Conservation (phyloP, 305 asterid genomes). For the Fraxinus ornus region DNA sequence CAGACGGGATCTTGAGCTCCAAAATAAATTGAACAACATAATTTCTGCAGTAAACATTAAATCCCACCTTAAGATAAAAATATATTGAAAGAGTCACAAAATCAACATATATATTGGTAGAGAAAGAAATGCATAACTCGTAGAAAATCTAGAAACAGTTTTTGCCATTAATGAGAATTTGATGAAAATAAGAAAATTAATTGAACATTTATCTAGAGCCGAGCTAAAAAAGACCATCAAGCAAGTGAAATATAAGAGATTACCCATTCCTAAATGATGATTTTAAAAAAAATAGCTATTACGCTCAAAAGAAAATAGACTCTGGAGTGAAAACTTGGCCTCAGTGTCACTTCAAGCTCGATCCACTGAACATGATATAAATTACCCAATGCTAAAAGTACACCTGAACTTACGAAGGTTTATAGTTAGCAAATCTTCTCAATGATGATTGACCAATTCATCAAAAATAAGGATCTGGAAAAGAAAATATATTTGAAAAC, state of each 20-base stretch:
- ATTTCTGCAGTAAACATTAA: slow-evolving; percentile 51
- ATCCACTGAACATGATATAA: not conserved
- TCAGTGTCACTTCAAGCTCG: not conserved
- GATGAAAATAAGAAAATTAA: not conserved
- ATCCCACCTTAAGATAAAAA: not conserved
- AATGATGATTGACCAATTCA: not conserved
- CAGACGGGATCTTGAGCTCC: slow-evolving; percentile 68
- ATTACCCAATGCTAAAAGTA: not conserved
- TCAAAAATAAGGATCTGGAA: not conserved
- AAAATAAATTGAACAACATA: slow-evolving; percentile 82
- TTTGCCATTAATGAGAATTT: not conserved
- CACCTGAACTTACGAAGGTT: not conserved
- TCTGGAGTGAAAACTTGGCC: not conserved
- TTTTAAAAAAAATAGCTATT: not conserved
- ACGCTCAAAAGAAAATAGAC: not conserved
- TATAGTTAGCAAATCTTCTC: not conserved
- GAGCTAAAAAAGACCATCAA: not conserved
- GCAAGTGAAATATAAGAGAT: not conserved
- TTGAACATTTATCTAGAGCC: not conserved
- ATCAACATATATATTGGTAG: not conserved
- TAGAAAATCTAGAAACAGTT: not conserved
- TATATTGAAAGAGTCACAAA: not conserved
- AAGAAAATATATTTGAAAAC: not conserved
- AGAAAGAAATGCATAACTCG: not conserved
- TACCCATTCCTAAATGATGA: not conserved